Evolutionary conservation across 768 basidiomycete genomes (phyloP), one percentile per base, ranked within the genome.

Genomic region (Leccinellum albellum): DNA sequence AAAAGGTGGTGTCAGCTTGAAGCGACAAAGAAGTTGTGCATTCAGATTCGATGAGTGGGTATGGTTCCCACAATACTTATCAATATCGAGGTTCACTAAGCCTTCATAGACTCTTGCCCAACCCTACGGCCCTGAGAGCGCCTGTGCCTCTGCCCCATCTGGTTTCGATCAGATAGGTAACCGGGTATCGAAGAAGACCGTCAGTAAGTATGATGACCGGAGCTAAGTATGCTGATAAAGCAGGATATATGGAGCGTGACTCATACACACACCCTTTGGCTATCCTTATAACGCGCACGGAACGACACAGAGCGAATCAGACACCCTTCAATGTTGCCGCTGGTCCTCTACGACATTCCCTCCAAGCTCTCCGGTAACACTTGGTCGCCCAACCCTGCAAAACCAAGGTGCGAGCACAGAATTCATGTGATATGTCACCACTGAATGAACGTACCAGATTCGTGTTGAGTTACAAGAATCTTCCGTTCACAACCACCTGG

Each of bases 301-400:
- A 1, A 33, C 14, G 20, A 31, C 24, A 20, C 13, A 9, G 4
- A 53, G 15, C 4, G 21, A 5, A 31, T n/a, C n/a, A 53, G 53
- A 55, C 17, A 40, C 13, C 15, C n/a, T 33, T 37, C 26, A 3
- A 70, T 70, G 69, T 50, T 61, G 20, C 62, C 69, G 0, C 69
- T 76, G 23, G 60, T 66, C 52, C 64, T 78, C 54, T 76, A 74
- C 28, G 77, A 78, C 21, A 70, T 73, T 24, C 68, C 74, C 15
- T 73, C 68, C 42, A 66, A 66, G 5, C 53, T 69, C 8, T 67
- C 72, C 0, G 68, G 64, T 3, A 69, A 67, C 20, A 56, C n/a
- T 3, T 77, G 71, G 71, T 70, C 77, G 1, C 70, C 72, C 6
- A 79, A 77, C 51, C 63, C 73, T 6, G 73, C 67, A 58, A 79